Evolutionary conservation across 371 early-diverging fungal species (phyloP).

Genomic region (Mortierella sp.): DNA sequence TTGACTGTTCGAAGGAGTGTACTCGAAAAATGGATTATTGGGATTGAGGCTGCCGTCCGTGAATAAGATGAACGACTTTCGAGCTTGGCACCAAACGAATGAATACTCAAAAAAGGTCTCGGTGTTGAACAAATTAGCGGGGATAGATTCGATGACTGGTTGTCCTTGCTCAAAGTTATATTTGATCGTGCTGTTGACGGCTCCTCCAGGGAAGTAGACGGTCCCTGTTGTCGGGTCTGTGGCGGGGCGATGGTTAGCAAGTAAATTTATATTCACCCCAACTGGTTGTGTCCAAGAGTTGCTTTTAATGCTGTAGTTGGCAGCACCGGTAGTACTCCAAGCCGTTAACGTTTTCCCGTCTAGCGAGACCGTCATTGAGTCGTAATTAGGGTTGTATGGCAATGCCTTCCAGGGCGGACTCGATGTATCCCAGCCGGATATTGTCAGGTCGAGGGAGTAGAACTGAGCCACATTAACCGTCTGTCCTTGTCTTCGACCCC

Average conservation of each 20-base stretch:
- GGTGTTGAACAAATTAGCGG: too few species aligned
- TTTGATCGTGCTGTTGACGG: background rate
- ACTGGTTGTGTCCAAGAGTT: background rate
- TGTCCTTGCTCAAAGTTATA: background rate
- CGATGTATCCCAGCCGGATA: background rate
- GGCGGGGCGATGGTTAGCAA: too few species aligned
- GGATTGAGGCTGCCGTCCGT: background rate
- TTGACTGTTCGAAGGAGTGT: background rate
- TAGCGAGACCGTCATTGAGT: slow-evolving; percentile 1
- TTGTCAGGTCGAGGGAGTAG: background rate
- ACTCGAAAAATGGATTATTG: slow-evolving; percentile 3
- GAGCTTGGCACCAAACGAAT: background rate
- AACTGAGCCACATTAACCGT: background rate
- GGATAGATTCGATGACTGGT: too few species aligned
- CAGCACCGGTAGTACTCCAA: background rate
- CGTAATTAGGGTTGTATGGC: too few species aligned
- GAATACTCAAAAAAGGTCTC: background rate
- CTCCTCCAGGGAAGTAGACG: slow-evolving; percentile 1
- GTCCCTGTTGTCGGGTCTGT: background rate
- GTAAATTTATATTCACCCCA: too few species aligned
- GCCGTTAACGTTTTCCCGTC: background rate
- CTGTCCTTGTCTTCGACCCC: too few species aligned
- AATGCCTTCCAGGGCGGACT: background rate
- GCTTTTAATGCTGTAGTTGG: background rate
- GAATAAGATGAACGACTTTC: background rate